A percentile compares a stretch with the other conserved stretches of the same genome.
Conservation (phyloP, 192 early-diverging fungal genomes). For the Backusella morwellensis region DNA sequence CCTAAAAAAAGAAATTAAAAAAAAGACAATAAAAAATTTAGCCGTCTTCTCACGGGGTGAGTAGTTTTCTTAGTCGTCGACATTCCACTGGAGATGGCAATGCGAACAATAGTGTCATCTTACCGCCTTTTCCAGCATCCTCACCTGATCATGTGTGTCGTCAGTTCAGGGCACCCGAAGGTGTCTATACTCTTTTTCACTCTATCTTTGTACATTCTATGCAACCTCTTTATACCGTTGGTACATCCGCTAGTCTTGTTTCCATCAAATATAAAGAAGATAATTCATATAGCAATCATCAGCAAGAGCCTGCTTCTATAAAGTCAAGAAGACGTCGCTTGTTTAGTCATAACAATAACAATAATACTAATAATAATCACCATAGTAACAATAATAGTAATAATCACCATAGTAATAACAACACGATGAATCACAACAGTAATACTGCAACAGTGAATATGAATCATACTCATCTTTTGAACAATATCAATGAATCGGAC, state of each 20-base stretch:
- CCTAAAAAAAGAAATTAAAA: not conserved
- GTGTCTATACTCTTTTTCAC: conserved; percentile 44
- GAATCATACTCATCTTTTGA: not conserved
- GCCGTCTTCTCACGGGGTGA: conserved; percentile 4
- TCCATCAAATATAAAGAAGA: conserved; percentile 56
- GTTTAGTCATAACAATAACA: conserved; percentile 4
- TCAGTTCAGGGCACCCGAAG: conserved; percentile 51
- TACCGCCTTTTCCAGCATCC: conserved; percentile 25
- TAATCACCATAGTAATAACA: not conserved
- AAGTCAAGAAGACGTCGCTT: conserved; percentile 13
- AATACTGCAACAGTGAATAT: not conserved
- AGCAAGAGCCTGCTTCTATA: conserved; percentile 13
- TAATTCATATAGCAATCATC: conserved; percentile 22
- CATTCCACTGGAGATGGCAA: conserved; percentile 14
- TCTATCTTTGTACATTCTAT: conserved; percentile 47
- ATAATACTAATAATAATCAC: not conserved
- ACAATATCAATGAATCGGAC: conserved; percentile 3
- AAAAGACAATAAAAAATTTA: conserved; percentile 7
- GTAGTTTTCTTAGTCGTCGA: conserved; percentile 4
- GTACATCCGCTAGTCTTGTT: conserved; percentile 47
- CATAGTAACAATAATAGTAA: not conserved
- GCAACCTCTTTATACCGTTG: conserved; percentile 41
- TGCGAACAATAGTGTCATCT: not conserved
- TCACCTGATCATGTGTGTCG: conserved; percentile 44
- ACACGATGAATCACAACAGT: not conserved